These are phyloP conservation scores for Annona cherimola DNA, from an alignment of 164 flowering plant genomes.

Conservation along the genomic window DNA sequence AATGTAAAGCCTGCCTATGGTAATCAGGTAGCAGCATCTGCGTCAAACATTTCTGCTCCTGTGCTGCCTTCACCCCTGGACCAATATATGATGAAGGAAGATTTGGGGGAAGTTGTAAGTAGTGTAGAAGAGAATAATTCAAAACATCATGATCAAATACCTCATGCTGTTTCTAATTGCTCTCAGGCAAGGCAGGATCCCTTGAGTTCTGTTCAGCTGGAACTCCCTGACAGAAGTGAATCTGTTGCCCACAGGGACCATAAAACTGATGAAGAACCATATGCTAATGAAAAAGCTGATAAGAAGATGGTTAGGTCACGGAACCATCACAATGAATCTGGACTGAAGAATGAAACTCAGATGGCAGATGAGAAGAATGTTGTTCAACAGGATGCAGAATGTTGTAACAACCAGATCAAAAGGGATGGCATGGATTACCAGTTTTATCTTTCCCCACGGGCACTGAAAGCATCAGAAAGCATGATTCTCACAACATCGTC, in stretches of 20 bases:
- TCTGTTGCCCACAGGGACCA: conserved; percentile 4
- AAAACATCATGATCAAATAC: conserved; percentile 14
- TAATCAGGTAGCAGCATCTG: conserved; percentile 22
- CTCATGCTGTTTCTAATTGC: conserved; percentile 12
- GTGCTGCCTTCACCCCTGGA: conserved; percentile 22
- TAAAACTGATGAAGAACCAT: conserved; percentile 12
- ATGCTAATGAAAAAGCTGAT: conserved; percentile 11
- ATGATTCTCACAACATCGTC: conserved; percentile 16
- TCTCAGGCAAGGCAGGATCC: conserved; percentile 10
- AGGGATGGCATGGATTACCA: conserved; percentile 7
- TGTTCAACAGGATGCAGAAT: conserved; percentile 10
- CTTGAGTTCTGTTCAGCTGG: conserved; percentile 9
- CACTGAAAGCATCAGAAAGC: conserved; percentile 15
- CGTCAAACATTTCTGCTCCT: conserved; percentile 23
- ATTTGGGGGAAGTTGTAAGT: conserved; percentile 13
- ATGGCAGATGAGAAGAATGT: conserved; percentile 16
- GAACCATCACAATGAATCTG: conserved; percentile 11
- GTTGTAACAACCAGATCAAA: conserved; percentile 2
- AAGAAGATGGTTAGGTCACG: background rate
- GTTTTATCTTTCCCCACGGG: conserved; percentile 7
- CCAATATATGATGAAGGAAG: conserved; percentile 23
- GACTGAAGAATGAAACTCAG: conserved; percentile 9
- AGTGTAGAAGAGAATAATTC: conserved; percentile 10
- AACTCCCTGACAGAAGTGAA: conserved; percentile 15
- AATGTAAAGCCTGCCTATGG: conserved; percentile 10